phyloP scores from a whole-genome alignment of 1,284 basidiomycete genomes.

The Pyrrhoderma lamaoense region DNA sequence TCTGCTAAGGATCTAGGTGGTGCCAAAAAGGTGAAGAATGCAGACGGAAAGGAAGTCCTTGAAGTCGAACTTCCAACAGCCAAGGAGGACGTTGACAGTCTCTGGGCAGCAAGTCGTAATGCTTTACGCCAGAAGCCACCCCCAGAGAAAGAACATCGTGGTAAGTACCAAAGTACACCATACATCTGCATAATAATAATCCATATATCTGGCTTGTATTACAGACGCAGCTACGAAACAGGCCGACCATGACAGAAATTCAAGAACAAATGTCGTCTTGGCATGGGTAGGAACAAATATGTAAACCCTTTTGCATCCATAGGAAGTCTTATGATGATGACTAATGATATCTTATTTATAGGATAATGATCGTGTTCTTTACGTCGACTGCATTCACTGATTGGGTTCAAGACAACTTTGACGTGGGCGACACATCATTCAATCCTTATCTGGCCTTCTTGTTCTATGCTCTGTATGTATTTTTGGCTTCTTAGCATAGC shows the following conservation, averaged over 20 bases:
- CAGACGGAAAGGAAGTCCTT: constrained; percentile 78
- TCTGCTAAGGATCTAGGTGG: constrained; percentile 79
- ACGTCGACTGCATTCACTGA: constrained; percentile 69
- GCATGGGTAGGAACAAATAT: constrained; percentile 84
- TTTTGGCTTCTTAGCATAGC: not conserved
- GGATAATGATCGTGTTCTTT: constrained; percentile 74
- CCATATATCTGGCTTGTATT: not conserved
- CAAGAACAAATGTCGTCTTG: constrained; percentile 78
- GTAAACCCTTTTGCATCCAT: constrained; percentile 40
- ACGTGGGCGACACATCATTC: constrained; percentile 48
- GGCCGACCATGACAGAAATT: constrained; percentile 78
- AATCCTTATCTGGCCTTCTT: constrained; percentile 83
- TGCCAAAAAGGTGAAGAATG: constrained; percentile 79
- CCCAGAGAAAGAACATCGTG: constrained; percentile 70
- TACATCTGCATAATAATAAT: not conserved
- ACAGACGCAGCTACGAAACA: constrained; percentile 79
- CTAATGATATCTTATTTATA: constrained; percentile 23
- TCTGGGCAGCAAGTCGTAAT: constrained; percentile 70
- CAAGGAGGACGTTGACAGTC: constrained; percentile 77
- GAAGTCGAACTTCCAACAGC: constrained; percentile 79
- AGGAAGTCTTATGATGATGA: constrained; percentile 16
- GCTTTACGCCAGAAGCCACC: constrained; percentile 59
- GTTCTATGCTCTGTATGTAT: constrained; percentile 68
- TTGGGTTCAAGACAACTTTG: constrained; percentile 51
- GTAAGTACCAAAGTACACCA: not conserved